Evolutionary conservation across 305 asterid genomes (phyloP), one percentile per base, ranked within the genome.

Genomic region (Coffea humblotiana): DNA sequence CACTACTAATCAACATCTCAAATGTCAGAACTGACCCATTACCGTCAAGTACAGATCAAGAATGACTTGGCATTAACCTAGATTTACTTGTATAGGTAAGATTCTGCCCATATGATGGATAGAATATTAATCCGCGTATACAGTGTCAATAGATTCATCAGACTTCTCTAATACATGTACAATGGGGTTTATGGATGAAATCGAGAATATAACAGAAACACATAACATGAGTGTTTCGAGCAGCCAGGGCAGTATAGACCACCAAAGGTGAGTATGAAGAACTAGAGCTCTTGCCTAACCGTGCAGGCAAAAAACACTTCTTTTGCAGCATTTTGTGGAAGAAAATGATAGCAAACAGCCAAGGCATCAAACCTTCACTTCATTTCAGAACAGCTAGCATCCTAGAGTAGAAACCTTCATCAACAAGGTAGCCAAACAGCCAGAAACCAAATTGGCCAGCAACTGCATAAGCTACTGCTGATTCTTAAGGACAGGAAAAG

Each of bases 401-500:
- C 71, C 6, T 51, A 65, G 11, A 51, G 71, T 58, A 56, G 45
- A 61, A 74, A 29, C 47, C 32, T 81, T 29, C 37, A 71, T 48
- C 25, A 77, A 37, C 45, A 16, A n/a, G 45, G 49, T 66, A 48
- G 72, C 77, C 76, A 81, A 74, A 11, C 74, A 27, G 18, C 54
- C n/a, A 9, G 56, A 48, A 27, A 71, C 37, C 45, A 21, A 23
- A 48, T 56, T 45, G 40, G 77, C 48, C 66, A 29, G 15, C 56
- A 40, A 58, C 35, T n/a, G 51, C 61, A 3, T 45, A 9, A 64
- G 19, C 75, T 82, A 84, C 43, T 90, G 93, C 80, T 87, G 89
- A 83, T 90, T 85, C 92, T 92, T 96, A 73, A 92, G 97, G 73
- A 91, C 97, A 1, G 98, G 99, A 88, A 92, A 92, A 64, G 96